These are phyloP conservation scores for Melocanna baccifera DNA, from an alignment of 176 grass and related monocot species.

Conservation along the genomic window DNA sequence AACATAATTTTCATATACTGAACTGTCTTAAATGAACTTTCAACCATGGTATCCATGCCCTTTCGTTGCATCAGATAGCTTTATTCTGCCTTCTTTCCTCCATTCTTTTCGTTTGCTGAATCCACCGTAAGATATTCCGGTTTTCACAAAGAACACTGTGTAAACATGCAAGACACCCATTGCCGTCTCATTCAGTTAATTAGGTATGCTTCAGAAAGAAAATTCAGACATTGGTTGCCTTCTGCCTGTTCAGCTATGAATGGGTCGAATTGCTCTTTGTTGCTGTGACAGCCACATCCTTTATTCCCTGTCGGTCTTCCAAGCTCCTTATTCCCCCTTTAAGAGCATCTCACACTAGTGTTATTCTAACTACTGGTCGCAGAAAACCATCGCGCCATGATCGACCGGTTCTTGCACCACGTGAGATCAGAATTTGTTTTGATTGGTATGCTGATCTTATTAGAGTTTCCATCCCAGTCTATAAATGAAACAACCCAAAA, in stretches of 20 bases:
- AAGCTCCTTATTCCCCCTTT: slow-evolving; percentile 14
- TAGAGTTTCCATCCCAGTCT: background rate
- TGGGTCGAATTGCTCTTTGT: background rate
- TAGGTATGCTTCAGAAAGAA: background rate
- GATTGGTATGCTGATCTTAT: slow-evolving; percentile 19
- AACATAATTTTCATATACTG: background rate
- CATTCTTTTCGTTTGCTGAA: slow-evolving; percentile 21
- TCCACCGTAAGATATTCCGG: background rate
- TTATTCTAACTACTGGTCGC: slow-evolving; percentile 7
- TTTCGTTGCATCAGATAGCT: slow-evolving; percentile 8
- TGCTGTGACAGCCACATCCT: background rate
- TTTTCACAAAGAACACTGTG: background rate
- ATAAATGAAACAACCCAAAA: background rate
- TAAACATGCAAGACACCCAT: background rate
- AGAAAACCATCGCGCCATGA: background rate
- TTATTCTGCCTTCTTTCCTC: slow-evolving; percentile 15
- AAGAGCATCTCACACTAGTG: slow-evolving; percentile 3
- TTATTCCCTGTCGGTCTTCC: slow-evolving; percentile 21
- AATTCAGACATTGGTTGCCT: background rate
- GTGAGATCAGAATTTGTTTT: slow-evolving; percentile 20
- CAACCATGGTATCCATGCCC: background rate
- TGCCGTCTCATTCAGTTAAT: background rate
- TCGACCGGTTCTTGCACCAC: background rate
- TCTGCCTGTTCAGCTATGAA: background rate
- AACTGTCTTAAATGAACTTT: slow-evolving; percentile 21